Conservation (phyloP, 345 rosid genomes). For the Salix dunnii region DNA sequence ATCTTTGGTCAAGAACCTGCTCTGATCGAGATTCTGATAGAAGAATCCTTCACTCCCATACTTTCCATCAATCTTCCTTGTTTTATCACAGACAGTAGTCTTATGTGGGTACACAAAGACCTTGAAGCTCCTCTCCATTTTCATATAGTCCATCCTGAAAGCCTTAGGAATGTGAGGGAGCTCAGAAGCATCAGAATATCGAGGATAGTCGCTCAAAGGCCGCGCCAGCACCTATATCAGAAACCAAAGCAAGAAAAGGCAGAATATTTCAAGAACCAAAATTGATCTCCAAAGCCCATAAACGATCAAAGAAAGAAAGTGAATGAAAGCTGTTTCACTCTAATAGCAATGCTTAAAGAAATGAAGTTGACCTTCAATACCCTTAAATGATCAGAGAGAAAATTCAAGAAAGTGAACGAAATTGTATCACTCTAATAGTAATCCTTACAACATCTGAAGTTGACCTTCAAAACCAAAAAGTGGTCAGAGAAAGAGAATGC, state of each 20-base stretch:
- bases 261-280: background rate
- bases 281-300: background rate
- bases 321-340: background rate
- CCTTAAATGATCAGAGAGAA: no score
- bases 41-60: constrained; percentile 19
- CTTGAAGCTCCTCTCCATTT: constrained; percentile 71
- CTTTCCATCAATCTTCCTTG: constrained; percentile 3
- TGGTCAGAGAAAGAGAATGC: background rate
- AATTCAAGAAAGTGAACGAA: background rate
- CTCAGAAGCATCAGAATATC: background rate
- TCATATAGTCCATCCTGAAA: constrained; percentile 15
- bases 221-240: background rate
- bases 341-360: no score
- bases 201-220: background rate
- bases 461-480: background rate
- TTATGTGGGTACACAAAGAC: constrained; percentile 18
- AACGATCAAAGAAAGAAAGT: background rate
- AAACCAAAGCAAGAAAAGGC: background rate
- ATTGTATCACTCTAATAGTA: background rate
- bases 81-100: background rate
- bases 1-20: constrained; percentile 11
- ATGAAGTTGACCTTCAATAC: no score
- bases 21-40: constrained; percentile 16
- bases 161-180: constrained; percentile 7
- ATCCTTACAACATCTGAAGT: background rate